A percentile compares a stretch with the other conserved stretches of the same genome.
Conservation (phyloP, 2,329 filamentous ascomycete species). For the Arthrobotrys sphaeroides region DNA sequence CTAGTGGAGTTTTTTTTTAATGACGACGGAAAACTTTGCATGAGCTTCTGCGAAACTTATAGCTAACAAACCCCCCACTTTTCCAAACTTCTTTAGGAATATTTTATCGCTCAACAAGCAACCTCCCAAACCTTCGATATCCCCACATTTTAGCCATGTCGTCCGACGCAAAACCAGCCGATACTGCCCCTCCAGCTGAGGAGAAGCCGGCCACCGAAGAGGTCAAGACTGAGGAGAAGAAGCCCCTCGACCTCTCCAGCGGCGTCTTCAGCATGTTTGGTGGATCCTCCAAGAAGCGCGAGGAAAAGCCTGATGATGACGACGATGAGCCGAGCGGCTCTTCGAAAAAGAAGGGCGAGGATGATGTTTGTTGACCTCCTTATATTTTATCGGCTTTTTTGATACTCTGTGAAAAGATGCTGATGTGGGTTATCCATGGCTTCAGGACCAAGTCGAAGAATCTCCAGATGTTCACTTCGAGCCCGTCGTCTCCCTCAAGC, state of each 20-base stretch:
- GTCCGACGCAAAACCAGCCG: slow-evolving; percentile 55
- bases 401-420: slow-evolving; percentile 13
- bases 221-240: slow-evolving; percentile 54
- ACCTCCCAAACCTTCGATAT: not conserved
- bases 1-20: slow-evolving; percentile 19
- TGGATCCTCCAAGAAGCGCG: slow-evolving; percentile 96
- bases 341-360: slow-evolving; percentile 67
- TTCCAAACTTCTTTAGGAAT: not conserved
- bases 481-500: slow-evolving; percentile 93
- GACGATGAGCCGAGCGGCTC: slow-evolving; percentile 66
- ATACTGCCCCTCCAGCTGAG: slow-evolving; percentile 43
- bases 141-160: slow-evolving; percentile 35
- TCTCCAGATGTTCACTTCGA: slow-evolving; percentile 96
- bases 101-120: not conserved
- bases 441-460: slow-evolving; percentile 77
- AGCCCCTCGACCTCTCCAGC: slow-evolving; percentile 45
- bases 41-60: not conserved
- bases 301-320: slow-evolving; percentile 79
- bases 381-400: slow-evolving; percentile 7
- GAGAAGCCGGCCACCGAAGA: slow-evolving; percentile 43
- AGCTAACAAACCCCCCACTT: slow-evolving; percentile 24
- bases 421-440: not conserved
- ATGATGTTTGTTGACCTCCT: slow-evolving; percentile 61
- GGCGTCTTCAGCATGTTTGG: slow-evolving; percentile 97
- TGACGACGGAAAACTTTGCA: slow-evolving; percentile 28